These are phyloP conservation scores for Chrysanthemum seticuspe DNA, from an alignment of 129 eudicot species.

Conservation along the genomic window DNA sequence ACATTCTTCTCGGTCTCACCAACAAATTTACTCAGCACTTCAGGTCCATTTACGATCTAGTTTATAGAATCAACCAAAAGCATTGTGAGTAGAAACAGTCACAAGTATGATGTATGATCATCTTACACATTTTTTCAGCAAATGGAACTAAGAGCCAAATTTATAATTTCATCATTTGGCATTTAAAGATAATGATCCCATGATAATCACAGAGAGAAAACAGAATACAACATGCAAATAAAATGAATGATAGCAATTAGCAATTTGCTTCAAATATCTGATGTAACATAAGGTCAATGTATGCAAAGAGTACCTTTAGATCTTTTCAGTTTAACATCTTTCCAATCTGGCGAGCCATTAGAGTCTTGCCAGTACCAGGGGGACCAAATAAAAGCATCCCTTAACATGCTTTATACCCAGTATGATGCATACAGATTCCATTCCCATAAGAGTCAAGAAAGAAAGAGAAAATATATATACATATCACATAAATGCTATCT, in stretches of 20 bases:
- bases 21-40: slow-evolving; percentile 93
- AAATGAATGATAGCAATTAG: background rate
- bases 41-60: slow-evolving; percentile 99
- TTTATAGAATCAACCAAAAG: slow-evolving; percentile 25
- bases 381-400: slow-evolving; percentile 99
- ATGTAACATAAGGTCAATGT: slow-evolving; percentile 10
- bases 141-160: background rate
- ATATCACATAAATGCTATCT: background rate
- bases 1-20: slow-evolving; percentile 99
- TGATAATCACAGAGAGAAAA: slow-evolving; percentile 3
- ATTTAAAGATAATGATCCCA: slow-evolving; percentile 1
- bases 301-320: slow-evolving; percentile 69
- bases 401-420: slow-evolving; percentile 96
- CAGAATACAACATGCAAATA: no score
- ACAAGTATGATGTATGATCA: background rate
- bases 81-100: slow-evolving; percentile 8
- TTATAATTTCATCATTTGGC: slow-evolving; percentile 1
- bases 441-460: background rate
- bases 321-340: slow-evolving; percentile 96
- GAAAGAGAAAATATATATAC: background rate
- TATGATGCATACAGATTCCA: slow-evolving; percentile 35
- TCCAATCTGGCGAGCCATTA: slow-evolving; percentile 99
- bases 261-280: slow-evolving; percentile 1
- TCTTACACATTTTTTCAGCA: slow-evolving; percentile 8
- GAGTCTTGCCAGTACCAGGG: slow-evolving; percentile 99